Conservation (phyloP, 257 asterid genomes). For the Striga asiatica region DNA sequence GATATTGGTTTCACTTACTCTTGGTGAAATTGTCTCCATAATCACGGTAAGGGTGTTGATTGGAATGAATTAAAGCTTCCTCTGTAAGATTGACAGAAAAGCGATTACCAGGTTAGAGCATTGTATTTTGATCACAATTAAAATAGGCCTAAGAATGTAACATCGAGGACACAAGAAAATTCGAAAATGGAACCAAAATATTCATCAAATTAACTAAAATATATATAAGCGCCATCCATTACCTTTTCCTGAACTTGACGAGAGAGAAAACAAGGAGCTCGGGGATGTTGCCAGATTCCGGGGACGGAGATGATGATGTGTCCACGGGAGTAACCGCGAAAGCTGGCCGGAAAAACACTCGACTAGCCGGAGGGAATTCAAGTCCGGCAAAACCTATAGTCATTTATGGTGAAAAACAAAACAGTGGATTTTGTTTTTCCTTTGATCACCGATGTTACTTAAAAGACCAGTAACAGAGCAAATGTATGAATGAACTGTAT, state of each 20-base stretch:
- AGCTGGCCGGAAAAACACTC: constrained; percentile 19
- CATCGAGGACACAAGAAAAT: too few relatives aligned
- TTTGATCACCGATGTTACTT: too few relatives aligned
- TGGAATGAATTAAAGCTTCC: constrained; percentile 32
- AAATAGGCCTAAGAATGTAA: too few relatives aligned
- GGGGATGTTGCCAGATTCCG: constrained; percentile 32
- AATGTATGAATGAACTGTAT: too few relatives aligned
- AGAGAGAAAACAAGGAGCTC: constrained; percentile 26
- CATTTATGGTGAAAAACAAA: constrained; percentile 48
- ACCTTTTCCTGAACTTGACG: constrained; percentile 55
- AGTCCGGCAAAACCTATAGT: constrained; percentile 40
- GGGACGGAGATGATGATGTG: constrained; percentile 38
- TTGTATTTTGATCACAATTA: too few relatives aligned
- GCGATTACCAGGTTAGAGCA: too few relatives aligned
- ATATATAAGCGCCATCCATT: neutral
- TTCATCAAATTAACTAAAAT: neutral
- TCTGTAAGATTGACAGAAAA: constrained; percentile 44
- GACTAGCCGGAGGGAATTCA: constrained; percentile 20
- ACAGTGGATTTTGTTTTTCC: neutral
- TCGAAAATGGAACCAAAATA: too few relatives aligned
- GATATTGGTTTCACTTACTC: constrained; percentile 23
- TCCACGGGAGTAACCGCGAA: constrained; percentile 17
- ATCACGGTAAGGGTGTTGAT: constrained; percentile 20
- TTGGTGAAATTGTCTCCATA: constrained; percentile 20
- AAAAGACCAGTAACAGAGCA: too few relatives aligned